These are phyloP conservation scores for Linnemannia schmuckeri DNA, from an alignment of 192 early-diverging fungal species.

Conservation along the genomic window DNA sequence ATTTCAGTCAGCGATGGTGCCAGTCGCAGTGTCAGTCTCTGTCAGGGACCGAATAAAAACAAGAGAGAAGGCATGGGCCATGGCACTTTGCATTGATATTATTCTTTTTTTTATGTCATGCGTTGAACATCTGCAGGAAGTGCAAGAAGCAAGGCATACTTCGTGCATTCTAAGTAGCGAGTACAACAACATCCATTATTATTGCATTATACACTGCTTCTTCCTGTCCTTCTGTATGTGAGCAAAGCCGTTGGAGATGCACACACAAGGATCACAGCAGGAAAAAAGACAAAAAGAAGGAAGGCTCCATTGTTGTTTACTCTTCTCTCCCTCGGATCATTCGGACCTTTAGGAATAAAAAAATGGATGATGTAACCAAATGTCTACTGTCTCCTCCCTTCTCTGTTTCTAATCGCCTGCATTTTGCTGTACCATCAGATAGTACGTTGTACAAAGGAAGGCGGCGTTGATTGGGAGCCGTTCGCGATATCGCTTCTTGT, in stretches of 20 bases:
- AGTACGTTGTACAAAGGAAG: slow-evolving; percentile 11
- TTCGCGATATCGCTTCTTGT: slow-evolving; percentile 13
- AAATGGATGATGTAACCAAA: slow-evolving; percentile 11
- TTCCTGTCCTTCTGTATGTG: not conserved
- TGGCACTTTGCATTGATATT: not conserved
- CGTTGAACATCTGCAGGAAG: not conserved
- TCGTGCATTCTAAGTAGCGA: not conserved
- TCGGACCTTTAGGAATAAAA: not conserved
- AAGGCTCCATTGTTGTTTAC: not conserved
- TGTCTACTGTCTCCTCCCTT: slow-evolving; percentile 13
- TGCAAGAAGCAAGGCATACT: not conserved
- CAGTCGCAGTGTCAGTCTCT: too few species aligned
- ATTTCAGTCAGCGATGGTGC: too few species aligned
- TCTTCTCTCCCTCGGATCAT: not conserved
- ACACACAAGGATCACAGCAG: not conserved
- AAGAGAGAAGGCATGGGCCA: not conserved
- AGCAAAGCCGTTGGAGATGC: slow-evolving; percentile 4
- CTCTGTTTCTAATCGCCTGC: not conserved
- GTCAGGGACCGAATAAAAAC: too few species aligned
- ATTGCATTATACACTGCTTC: not conserved
- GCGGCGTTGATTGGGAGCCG: slow-evolving; percentile 7
- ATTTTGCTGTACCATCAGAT: not conserved
- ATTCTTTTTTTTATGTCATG: not conserved
- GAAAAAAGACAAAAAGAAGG: not conserved
- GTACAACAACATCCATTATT: not conserved